Base-by-base conservation (phyloP, 768 basidiomycete genomes). In the Russula olivacea region DNA sequence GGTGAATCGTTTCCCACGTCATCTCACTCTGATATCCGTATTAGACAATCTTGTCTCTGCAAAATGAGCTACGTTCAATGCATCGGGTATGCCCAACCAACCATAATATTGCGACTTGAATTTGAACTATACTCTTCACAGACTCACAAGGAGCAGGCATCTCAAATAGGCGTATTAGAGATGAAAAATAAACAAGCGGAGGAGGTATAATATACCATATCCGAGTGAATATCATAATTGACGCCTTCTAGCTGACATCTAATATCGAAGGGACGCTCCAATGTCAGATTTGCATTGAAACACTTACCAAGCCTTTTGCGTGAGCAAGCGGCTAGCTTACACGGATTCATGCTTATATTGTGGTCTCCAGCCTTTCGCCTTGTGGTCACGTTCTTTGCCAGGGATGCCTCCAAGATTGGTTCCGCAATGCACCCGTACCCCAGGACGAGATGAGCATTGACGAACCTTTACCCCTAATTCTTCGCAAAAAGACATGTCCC, bases 381-480 rank as follows among this genome's bases (percentile, higher is more conserved):
- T 91, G 89, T 68, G 89, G 89, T 1, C 89, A 91, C 67, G 80
- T 88, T n/a, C 76, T 88, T n/a, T 91, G 89, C 61, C 78, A 87
- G 30, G 67, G 69, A 3, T 91, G 89, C 68, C 80, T 91, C 10
- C 85, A 88, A 72, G 83, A 85, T 67, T 91, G 89, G 89, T 91
- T 91, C 74, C 81, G 83, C 62, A 80, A 82, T 56, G 86, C 87
- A 3, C 87, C 88, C 3, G 73, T 76, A 0, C 63, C 70, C 19
- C 79, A 78, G 30, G 76, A 78, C 41, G 79, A 79, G 19, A 81
- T 80, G 77, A 62, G 73, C 57, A 73, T 79, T 50, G 76, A 78
- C 48, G 73, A 75, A 48, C 72, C 76, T 10, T 69, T 74, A 28
- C 81, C 82, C 66, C 72, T 87, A 30, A 70, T 88, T 32, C 76